Evolutionary conservation across 1,139 yeast genomes (phyloP), one percentile per base, ranked within the genome.

Genomic region (Pichia sp.): DNA sequence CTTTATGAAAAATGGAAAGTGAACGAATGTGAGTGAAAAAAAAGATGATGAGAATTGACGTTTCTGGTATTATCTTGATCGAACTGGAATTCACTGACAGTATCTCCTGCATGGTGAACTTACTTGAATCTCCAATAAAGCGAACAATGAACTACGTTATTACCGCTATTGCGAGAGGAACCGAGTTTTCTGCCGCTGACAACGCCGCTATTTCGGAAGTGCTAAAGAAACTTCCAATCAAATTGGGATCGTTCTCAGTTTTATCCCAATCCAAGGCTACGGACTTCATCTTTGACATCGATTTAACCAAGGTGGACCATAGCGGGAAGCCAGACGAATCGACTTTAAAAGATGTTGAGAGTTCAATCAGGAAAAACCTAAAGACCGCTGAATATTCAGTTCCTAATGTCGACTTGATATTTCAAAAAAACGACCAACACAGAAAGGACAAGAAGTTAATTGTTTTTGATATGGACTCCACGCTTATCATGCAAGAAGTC

Each of bases 381-480:
- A 63, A 60, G 48, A 66, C 58, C 38, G 59, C 55, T 31, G 56
- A 44, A 5, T 46, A 59, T 4, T 52, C 57, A 4, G 43, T 56
- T 19, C 30, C 34, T 2, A 64, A 62, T 26, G 69, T 76, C 13
- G 85, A 82, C 59, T 61, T 82, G 13, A 67, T 80, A 13, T 70
- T 80, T 15, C 87, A 81, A 62, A 59, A 58, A 46, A 69, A 71
- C 45, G 67, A 61, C 46, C 51, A 41, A 0, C 46, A 46, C 16
- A 73, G 90, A 63, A 72, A 75, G 61, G 59, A 71, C 52, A 87
- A 86, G 66, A 80, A 81, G 62, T 75, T 93, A 50, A 84, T 89
- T 59, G 89, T 95, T 23, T 95, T 95, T 66, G 99, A 95, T 66
- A 95, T 95, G 99, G 99, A 95, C 73, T 92, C 98, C 0, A 95